Conservation (phyloP, 495 filamentous ascomycete species). For the Xylaria castorea region DNA sequence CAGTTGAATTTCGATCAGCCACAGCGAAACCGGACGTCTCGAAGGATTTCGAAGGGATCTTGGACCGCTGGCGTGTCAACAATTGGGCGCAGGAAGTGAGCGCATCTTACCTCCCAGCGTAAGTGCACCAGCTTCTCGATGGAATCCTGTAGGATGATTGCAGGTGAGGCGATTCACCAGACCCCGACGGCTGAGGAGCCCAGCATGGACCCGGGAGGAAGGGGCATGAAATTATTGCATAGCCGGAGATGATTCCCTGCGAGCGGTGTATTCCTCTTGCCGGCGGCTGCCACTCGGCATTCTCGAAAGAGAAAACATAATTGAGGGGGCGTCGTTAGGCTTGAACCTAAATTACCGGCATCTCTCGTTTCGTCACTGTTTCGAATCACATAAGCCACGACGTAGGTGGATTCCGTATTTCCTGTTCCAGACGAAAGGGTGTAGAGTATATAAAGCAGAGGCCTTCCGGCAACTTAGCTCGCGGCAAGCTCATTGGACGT, state of each 20-base stretch:
- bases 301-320: neutral
- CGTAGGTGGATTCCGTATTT: neutral
- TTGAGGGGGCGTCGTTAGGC: neutral
- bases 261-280: neutral
- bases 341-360: neutral
- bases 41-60: neutral
- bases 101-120: neutral
- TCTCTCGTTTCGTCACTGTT: neutral
- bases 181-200: neutral
- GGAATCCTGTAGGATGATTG: conserved; percentile 20
- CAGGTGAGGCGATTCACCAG: conserved; percentile 1
- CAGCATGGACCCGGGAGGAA: neutral
- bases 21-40: conserved; percentile 16
- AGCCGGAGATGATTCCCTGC: neutral
- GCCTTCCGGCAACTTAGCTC: neutral
- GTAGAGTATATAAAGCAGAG: neutral
- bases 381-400: conserved; percentile 14
- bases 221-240: neutral
- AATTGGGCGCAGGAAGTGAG: neutral
- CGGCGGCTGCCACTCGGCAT: neutral
- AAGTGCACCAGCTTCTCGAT: neutral
- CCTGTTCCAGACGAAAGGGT: neutral
- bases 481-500: conserved; percentile 7
- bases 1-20: neutral
- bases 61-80: neutral